These are phyloP conservation scores for Solanum pimpinellifolium DNA, from an alignment of 257 asterid genomes.

Conservation along the genomic window DNA sequence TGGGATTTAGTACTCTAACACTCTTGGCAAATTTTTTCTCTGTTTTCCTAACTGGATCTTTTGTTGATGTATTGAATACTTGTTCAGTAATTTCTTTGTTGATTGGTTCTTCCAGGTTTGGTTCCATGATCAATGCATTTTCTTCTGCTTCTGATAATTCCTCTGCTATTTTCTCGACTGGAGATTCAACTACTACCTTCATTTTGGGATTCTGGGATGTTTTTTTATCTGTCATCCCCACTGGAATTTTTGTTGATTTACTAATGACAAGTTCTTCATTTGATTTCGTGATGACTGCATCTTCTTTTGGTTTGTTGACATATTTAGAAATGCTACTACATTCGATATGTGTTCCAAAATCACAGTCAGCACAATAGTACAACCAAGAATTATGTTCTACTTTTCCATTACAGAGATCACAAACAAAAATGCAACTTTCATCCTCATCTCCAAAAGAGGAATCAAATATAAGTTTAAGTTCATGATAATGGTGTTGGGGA, in stretches of 20 bases:
- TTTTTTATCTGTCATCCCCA: neutral
- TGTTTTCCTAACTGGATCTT: neutral
- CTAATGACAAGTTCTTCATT: neutral
- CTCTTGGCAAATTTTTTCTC: neutral
- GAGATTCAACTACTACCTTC: neutral
- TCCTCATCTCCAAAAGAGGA: neutral
- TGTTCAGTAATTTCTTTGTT: neutral
- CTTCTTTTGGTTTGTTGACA: neutral
- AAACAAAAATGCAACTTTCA: neutral
- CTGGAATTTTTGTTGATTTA: neutral
- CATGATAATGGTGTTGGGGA: constrained; percentile 12
- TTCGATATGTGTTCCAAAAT: constrained; percentile 11
- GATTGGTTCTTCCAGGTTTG: neutral
- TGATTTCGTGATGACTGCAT: neutral
- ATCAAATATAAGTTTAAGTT: constrained; percentile 2
- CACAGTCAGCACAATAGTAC: constrained; percentile 18
- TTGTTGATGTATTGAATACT: neutral
- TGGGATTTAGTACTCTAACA: neutral
- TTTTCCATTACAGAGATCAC: constrained; percentile 4
- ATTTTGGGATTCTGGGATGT: neutral
- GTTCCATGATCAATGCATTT: neutral
- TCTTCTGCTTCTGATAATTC: neutral
- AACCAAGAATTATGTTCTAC: constrained; percentile 3
- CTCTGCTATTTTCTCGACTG: neutral
- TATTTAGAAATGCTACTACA: neutral